A percentile compares a stretch with the other conserved stretches of the same genome.
phyloP scores from a whole-genome alignment of 108 stramenopile genomes.

The Nitzschia inconspicua region DNA sequence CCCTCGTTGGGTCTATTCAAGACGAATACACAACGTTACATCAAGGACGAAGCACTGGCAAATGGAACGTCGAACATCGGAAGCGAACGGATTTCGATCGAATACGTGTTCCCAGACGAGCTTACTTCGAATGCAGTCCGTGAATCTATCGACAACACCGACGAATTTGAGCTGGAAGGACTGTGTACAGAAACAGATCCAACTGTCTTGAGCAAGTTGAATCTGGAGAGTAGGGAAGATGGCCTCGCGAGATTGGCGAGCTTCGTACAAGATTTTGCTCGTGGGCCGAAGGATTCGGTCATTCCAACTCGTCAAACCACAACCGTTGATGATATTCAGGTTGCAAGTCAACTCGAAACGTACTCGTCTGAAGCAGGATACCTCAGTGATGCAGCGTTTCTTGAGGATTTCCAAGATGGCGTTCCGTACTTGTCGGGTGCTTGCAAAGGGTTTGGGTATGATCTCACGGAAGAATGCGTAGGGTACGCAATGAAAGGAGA shows the following conservation, averaged over 20 bases:
- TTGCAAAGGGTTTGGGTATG: conserved; percentile 56
- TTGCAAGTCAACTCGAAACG: not conserved
- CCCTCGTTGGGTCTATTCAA: not conserved
- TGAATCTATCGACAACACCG: not conserved
- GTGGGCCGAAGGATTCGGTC: not conserved
- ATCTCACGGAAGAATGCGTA: conserved; percentile 26
- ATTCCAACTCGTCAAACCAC: not conserved
- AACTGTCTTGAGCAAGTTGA: too few relatives aligned
- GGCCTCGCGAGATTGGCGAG: not conserved
- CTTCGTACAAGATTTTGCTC: not conserved
- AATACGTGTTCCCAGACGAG: conserved; percentile 8
- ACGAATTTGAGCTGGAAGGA: conserved; percentile 1
- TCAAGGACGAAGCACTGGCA: not conserved
- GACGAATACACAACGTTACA: not conserved
- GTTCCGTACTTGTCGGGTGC: conserved; percentile 61
- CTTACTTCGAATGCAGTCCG: not conserved
- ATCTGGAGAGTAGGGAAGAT: not conserved
- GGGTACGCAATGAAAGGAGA: not conserved
- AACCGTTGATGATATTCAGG: not conserved
- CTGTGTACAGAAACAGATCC: not conserved
- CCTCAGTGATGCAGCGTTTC: conserved; percentile 59
- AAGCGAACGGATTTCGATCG: not conserved
- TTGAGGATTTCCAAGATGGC: conserved; percentile 43
- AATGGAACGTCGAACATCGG: conserved; percentile 4
- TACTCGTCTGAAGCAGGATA: conserved; percentile 22